Percentiles rank a stretch among this genome's conserved stretches.
Evolutionary conservation across 2,329 filamentous ascomycete genomes (phyloP).

Genomic region (Lachnellula hyalina): DNA sequence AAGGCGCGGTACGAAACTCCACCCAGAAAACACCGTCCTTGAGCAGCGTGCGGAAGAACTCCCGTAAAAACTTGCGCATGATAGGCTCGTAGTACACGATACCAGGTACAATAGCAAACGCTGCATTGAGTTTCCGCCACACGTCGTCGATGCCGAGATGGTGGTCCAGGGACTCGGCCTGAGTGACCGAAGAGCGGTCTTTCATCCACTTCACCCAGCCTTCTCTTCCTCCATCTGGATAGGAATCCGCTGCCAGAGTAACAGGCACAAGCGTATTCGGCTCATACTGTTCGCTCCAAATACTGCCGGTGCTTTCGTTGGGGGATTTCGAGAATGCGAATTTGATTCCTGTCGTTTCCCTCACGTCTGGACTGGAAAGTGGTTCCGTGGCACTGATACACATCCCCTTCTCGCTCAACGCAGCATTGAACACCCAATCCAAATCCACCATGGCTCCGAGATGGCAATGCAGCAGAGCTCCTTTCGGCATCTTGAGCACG

Average conservation of each 20-base stretch:
- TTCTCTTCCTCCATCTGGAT: constrained; percentile 54
- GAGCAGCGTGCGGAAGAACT: constrained; percentile 62
- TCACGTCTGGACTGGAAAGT: constrained; percentile 47
- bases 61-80: constrained; percentile 67
- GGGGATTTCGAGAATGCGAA: constrained; percentile 48
- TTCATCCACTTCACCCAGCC: constrained; percentile 74
- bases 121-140: constrained; percentile 71
- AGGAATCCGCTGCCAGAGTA: constrained; percentile 63
- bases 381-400: constrained; percentile 54
- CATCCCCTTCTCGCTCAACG: constrained; percentile 67
- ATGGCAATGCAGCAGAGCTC: constrained; percentile 78
- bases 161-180: constrained; percentile 66
- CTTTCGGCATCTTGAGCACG: constrained; percentile 80
- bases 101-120: constrained; percentile 65
- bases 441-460: constrained; percentile 83
- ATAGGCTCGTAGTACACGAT: constrained; percentile 86
- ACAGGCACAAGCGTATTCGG: constrained; percentile 32
- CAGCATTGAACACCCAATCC: constrained; percentile 67
- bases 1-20: constrained; percentile 60
- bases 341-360: constrained; percentile 47
- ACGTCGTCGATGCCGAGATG: constrained; percentile 78
- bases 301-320: constrained; percentile 30
- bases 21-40: constrained; percentile 78
- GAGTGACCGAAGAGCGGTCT: constrained; percentile 62
- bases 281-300: constrained; percentile 62